These are phyloP conservation scores for Simplicillium aogashimaense DNA, from an alignment of 2,329 filamentous ascomycete genomes.

Conservation along the genomic window DNA sequence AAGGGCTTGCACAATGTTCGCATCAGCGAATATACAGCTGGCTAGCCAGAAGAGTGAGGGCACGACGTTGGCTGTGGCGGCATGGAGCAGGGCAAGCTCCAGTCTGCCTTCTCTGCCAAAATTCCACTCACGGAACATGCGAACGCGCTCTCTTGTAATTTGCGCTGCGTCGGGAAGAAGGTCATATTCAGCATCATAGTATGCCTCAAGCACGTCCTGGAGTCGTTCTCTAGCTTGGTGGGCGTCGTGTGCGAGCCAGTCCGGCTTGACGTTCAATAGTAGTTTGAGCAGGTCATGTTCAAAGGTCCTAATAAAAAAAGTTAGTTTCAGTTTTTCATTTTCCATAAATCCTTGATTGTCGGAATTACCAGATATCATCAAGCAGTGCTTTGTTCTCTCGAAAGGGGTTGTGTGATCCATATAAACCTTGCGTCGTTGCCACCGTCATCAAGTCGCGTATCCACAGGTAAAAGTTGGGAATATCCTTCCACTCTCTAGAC, in stretches of 20 bases:
- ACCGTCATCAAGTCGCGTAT: slow-evolving; percentile 24
- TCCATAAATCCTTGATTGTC: neutral
- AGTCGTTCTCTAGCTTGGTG: too few species aligned
- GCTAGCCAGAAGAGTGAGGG: too few species aligned
- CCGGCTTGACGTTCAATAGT: too few species aligned
- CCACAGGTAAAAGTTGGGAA: slow-evolving; percentile 26
- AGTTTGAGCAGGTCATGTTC: neutral
- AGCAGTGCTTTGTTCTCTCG: slow-evolving; percentile 19
- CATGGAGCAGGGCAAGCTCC: neutral
- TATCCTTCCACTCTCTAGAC: slow-evolving; percentile 8
- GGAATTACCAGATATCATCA: slow-evolving; percentile 26
- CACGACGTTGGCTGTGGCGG: too few species aligned
- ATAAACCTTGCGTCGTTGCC: slow-evolving; percentile 27
- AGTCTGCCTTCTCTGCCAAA: slow-evolving; percentile 2
- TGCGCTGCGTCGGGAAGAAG: neutral
- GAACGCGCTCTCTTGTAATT: too few species aligned
- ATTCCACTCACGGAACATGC: neutral
- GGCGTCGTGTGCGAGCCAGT: too few species aligned
- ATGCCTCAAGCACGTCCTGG: too few species aligned
- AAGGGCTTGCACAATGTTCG: slow-evolving; percentile 14
- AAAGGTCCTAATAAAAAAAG: neutral
- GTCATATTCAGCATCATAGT: neutral
- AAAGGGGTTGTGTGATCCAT: slow-evolving; percentile 32
- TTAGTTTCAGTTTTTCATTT: neutral
- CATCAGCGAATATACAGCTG: slow-evolving; percentile 18